Percentiles rank a stretch among this genome's conserved stretches.
Conservation (phyloP, 768 basidiomycete genomes). For the Filobasidium wieringae region DNA sequence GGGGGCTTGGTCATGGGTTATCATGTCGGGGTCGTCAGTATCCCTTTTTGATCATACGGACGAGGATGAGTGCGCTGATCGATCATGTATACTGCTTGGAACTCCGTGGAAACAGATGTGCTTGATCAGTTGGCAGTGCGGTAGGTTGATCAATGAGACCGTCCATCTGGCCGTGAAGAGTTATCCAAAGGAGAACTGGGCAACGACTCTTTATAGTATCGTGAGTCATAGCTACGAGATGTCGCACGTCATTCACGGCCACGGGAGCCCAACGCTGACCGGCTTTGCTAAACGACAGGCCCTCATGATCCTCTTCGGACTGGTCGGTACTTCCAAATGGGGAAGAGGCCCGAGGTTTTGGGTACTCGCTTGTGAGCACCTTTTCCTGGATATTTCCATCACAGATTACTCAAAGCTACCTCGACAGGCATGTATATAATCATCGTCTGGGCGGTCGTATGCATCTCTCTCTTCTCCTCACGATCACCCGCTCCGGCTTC, state of each 20-base stretch:
- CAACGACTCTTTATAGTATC: slow-evolving; percentile 28
- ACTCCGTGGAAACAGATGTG: slow-evolving; percentile 30
- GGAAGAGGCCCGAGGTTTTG: slow-evolving; percentile 34
- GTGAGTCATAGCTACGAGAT: slow-evolving; percentile 11
- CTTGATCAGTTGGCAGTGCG: slow-evolving; percentile 29
- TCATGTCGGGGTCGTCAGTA: slow-evolving; percentile 11
- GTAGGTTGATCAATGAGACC: slow-evolving; percentile 27
- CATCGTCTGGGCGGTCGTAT: slow-evolving; percentile 29
- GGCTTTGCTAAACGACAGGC: slow-evolving; percentile 9
- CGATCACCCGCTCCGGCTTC: neutral
- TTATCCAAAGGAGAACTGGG: slow-evolving; percentile 27
- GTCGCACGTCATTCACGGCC: neutral
- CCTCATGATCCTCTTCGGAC: slow-evolving; percentile 21
- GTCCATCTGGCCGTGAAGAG: slow-evolving; percentile 23
- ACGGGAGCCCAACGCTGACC: too few relatives aligned
- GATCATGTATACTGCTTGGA: too few relatives aligned
- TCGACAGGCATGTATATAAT: slow-evolving; percentile 22
- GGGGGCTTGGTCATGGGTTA: slow-evolving; percentile 12
- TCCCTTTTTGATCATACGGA: slow-evolving; percentile 17
- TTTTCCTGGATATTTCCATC: neutral
- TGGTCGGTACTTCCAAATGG: slow-evolving; percentile 28
- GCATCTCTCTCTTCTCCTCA: slow-evolving; percentile 21
- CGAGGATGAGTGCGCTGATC: slow-evolving; percentile 17
- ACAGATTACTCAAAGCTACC: neutral
- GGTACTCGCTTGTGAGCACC: slow-evolving; percentile 14